Percentiles rank a stretch among this genome's conserved stretches.
phyloP scores from a whole-genome alignment of 768 basidiomycete species.

The Naganishia friedmannii region DNA sequence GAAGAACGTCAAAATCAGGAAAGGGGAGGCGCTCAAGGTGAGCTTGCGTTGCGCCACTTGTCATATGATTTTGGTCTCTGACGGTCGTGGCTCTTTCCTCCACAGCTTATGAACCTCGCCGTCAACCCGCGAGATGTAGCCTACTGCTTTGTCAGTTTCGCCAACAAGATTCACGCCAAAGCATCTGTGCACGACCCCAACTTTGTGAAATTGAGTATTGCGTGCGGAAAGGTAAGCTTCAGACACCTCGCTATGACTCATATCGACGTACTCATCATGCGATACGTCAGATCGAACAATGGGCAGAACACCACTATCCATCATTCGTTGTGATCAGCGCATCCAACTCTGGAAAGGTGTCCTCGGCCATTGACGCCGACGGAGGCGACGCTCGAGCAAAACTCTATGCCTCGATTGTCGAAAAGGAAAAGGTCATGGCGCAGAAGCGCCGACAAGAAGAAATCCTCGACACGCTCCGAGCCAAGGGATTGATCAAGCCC shows the following conservation, averaged over 20 bases:
- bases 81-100: background rate
- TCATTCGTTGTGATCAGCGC: conserved; percentile 65
- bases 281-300: conserved; percentile 70
- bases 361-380: conserved; percentile 48
- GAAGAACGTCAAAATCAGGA: conserved; percentile 89
- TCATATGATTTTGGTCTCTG: background rate
- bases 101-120: conserved; percentile 82
- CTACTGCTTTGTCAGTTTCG: conserved; percentile 77
- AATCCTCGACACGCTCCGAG: conserved; percentile 56
- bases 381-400: conserved; percentile 51
- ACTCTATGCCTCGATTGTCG: conserved; percentile 44
- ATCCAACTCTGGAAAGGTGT: conserved; percentile 26
- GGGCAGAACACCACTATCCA: conserved; percentile 90
- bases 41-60: conserved; percentile 41
- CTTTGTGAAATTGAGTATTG: conserved; percentile 75
- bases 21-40: conserved; percentile 80
- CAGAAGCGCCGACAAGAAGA: conserved; percentile 34
- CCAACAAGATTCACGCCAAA: conserved; percentile 76
- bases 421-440: conserved; percentile 38
- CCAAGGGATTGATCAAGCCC: conserved; percentile 47
- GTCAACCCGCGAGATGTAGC: conserved; percentile 90
- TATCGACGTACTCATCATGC: conserved; percentile 11
- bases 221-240: conserved; percentile 68
- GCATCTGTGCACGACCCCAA: conserved; percentile 77
- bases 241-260: conserved; percentile 41